Evolutionary conservation across 108 stramenopile genomes (phyloP).

Genomic region (Pseudonitzschia pungens): DNA sequence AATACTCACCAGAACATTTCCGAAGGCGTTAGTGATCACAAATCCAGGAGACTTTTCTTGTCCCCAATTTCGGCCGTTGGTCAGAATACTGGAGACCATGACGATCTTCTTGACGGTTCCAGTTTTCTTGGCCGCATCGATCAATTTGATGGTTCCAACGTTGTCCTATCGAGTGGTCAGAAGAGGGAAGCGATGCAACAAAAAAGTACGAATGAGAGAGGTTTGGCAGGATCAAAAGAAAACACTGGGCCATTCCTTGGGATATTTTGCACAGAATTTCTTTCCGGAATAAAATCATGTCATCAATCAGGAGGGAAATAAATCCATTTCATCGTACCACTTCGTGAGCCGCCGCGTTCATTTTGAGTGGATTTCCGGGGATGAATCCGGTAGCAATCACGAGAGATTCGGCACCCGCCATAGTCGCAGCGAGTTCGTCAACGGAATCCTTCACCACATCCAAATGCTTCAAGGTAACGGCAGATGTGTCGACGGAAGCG

Average conservation of each 20-base stretch:
- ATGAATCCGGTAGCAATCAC: slow-evolving; percentile 81
- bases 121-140: slow-evolving; percentile 77
- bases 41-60: slow-evolving; percentile 85
- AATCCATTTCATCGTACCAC: slow-evolving; percentile 23
- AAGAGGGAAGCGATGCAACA: not conserved
- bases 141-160: slow-evolving; percentile 69
- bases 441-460: slow-evolving; percentile 65
- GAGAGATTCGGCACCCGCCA: slow-evolving; percentile 60
- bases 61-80: slow-evolving; percentile 76
- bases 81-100: slow-evolving; percentile 74
- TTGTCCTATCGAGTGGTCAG: slow-evolving; percentile 40
- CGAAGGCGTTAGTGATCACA: slow-evolving; percentile 80
- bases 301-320: not conserved
- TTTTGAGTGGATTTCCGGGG: slow-evolving; percentile 76
- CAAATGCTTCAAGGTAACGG: slow-evolving; percentile 49
- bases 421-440: slow-evolving; percentile 42
- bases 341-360: slow-evolving; percentile 73
- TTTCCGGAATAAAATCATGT: not conserved
- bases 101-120: slow-evolving; percentile 75
- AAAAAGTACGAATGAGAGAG: not conserved
- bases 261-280: not conserved
- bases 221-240: not conserved
- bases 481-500: slow-evolving; percentile 44
- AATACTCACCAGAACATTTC: slow-evolving; percentile 50
- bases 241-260: not conserved